Evolutionary conservation across 2,329 filamentous ascomycete genomes (phyloP), one percentile per base, ranked within the genome.

Genomic region (Apiospora hydei): DNA sequence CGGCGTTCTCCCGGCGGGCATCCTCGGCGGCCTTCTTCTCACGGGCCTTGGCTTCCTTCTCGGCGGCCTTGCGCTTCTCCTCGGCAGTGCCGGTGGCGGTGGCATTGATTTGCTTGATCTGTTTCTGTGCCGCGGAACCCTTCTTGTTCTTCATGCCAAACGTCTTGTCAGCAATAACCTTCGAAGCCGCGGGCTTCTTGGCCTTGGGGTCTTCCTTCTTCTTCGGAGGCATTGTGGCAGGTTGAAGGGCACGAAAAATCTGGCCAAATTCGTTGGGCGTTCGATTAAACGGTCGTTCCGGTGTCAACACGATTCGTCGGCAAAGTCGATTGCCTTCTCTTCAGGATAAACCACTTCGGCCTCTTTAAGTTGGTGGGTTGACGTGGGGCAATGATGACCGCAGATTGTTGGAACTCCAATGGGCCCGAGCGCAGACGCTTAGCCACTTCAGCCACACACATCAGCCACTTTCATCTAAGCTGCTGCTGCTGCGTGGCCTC

Each of bases 131-230:
- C 70, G 90, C 92, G 72, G 91, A 93, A 77, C 96, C 96, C 88
- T 98, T 99, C 88, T 99, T 99, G 82, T 99, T 99, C 86, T 99
- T 99, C 96, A 99, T 98, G 78, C 96, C 96, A 88, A 99, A 99
- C 68, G 96, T 98, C 86, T 96, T 96, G 87, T 99, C 96, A 75
- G 96, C 94, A 75, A 95, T 93, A 64, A 87, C 79, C 85, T 94
- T 94, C 77, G 85, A 78, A 72, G 85, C 82, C 30, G 85, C 81
- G 71, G 85, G 82, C 85, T 89, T 89, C 82, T 84, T 86, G 77
- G 79, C 85, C 69, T 75, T 80, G 71, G 78, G 84, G 76, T 89
- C 86, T 71, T 89, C 86, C 72, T 84, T 82, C 78, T 88, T 88
- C 82, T 95, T 95, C 72, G 93, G 93, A 82, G 93, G 86, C 93